Conservation (phyloP, 306 rosid species). For the Aeschynomene evenia region DNA sequence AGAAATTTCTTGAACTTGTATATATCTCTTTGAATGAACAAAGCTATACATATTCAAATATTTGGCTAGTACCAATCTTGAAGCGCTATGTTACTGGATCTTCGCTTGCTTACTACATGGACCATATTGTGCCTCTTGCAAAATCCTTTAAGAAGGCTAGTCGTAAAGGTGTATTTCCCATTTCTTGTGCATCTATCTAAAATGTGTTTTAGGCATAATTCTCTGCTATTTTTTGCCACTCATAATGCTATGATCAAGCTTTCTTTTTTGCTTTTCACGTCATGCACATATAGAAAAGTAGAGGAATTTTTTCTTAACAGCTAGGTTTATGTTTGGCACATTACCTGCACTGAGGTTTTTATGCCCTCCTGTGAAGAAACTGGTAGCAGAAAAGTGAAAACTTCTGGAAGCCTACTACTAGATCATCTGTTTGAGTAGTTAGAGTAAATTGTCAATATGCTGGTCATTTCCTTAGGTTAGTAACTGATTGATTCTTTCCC, state of each 20-base stretch:
- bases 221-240: not conserved
- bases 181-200: conserved; percentile 7
- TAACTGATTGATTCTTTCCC: not conserved
- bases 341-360: not conserved
- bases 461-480: not conserved
- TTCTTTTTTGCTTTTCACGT: not conserved
- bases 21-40: conserved; percentile 64
- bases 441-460: not conserved
- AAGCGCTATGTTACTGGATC: conserved; percentile 68
- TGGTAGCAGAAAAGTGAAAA: not conserved
- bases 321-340: not conserved
- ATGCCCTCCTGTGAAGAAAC: not conserved
- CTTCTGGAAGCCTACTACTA: not conserved
- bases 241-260: not conserved
- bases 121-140: conserved; percentile 79
- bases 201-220: not conserved
- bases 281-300: not conserved
- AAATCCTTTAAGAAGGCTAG: conserved; percentile 73
- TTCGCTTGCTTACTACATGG: conserved; percentile 72
- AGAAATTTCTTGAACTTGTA: conserved; percentile 60
- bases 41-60: conserved; percentile 50
- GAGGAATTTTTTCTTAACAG: not conserved
- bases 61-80: conserved; percentile 82
- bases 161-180: conserved; percentile 56
- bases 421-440: not conserved